Evolutionary conservation across 768 basidiomycete species (phyloP).

Genomic region (Trametes sanguinea): DNA sequence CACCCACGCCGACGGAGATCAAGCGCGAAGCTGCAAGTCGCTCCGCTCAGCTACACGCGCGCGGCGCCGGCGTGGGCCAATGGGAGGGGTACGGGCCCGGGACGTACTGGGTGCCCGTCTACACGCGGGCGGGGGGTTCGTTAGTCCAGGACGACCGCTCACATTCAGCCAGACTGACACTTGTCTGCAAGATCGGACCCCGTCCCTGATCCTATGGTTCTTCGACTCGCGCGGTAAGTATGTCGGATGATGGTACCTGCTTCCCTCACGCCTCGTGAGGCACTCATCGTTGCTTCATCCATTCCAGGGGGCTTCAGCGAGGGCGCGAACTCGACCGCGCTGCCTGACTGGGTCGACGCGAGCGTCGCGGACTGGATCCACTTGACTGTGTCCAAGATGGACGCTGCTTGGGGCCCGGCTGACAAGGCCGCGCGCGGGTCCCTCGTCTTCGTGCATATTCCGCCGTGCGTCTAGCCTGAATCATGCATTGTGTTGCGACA

Average conservation of each 20-base stretch:
- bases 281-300: background rate
- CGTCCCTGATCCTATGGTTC: constrained; percentile 69
- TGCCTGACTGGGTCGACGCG: constrained; percentile 71
- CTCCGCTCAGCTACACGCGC: constrained; percentile 64
- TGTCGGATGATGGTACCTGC: background rate
- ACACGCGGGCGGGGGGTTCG: constrained; percentile 38
- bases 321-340: constrained; percentile 43
- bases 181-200: constrained; percentile 41
- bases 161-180: background rate
- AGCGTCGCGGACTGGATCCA: constrained; percentile 64
- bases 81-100: constrained; percentile 59
- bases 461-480: constrained; percentile 49
- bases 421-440: constrained; percentile 47
- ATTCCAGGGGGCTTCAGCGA: constrained; percentile 50
- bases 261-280: background rate
- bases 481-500: background rate
- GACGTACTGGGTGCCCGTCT: constrained; percentile 78
- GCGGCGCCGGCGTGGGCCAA: constrained; percentile 61
- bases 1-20: constrained; percentile 67
- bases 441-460: constrained; percentile 75
- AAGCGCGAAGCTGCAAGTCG: constrained; percentile 60
- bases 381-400: constrained; percentile 54
- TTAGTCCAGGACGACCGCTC: background rate
- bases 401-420: constrained; percentile 57
- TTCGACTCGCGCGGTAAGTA: constrained; percentile 70